Evolutionary conservation across 371 early-diverging fungal genomes (phyloP).

Genomic region (Rhizomucor pusillus): DNA sequence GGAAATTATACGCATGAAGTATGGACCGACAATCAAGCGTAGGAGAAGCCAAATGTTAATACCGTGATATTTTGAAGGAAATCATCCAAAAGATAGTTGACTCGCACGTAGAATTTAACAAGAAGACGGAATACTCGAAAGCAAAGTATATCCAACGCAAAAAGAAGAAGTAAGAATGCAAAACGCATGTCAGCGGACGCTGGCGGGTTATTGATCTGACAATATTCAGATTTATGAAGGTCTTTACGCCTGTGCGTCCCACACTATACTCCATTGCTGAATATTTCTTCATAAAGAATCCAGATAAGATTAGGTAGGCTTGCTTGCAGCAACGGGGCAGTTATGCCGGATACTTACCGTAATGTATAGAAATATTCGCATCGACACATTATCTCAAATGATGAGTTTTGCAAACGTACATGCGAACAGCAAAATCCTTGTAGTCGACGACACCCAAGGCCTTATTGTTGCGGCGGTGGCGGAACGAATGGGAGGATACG

Average conservation of each 20-base stretch:
- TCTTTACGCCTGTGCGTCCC: conserved; percentile 81
- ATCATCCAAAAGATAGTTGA: conserved; percentile 78
- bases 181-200: not conserved
- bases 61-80: conserved; percentile 31
- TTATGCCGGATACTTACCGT: not conserved
- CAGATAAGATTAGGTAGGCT: conserved; percentile 73
- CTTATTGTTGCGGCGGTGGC: conserved; percentile 76
- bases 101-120: conserved; percentile 81
- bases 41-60: not conserved
- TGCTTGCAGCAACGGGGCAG: not conserved
- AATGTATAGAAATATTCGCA: conserved; percentile 68
- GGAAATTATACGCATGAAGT: conserved; percentile 63
- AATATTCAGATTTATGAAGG: conserved; percentile 69
- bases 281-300: conserved; percentile 76
- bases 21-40: not conserved
- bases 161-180: conserved; percentile 72
- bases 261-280: conserved; percentile 76
- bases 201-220: too few species aligned
- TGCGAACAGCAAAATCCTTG: conserved; percentile 59
- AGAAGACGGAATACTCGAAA: conserved; percentile 95
- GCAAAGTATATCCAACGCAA: conserved; percentile 95
- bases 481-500: conserved; percentile 80
- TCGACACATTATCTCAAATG: conserved; percentile 92
- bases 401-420: conserved; percentile 80
- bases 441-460: conserved; percentile 91